Percentiles rank a stretch among this genome's conserved stretches.
Evolutionary conservation across 164 flowering plant genomes (phyloP).

Genomic region (Nymphaea colorata): DNA sequence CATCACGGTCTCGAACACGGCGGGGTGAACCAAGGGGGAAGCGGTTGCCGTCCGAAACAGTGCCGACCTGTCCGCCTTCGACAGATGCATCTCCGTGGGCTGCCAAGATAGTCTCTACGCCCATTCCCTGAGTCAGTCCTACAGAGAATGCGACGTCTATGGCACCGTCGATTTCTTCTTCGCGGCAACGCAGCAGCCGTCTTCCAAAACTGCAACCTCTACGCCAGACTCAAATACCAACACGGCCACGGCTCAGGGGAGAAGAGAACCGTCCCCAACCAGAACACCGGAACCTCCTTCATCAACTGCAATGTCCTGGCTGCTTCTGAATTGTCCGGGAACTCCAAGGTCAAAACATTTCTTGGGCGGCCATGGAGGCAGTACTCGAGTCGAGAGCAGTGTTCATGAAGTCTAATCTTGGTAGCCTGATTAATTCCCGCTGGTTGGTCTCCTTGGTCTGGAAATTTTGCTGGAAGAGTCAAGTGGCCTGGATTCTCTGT

Average conservation of each 20-base stretch:
- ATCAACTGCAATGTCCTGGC: constrained; percentile 4
- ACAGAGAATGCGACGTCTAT: constrained; percentile 12
- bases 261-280: constrained; percentile 8
- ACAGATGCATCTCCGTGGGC: constrained; percentile 10
- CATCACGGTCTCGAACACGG: constrained; percentile 16
- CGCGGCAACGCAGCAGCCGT: constrained; percentile 12
- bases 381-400: constrained; percentile 13
- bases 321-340: constrained; percentile 4
- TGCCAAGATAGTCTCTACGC: constrained; percentile 6
- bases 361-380: constrained; percentile 15
- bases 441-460: constrained; percentile 14
- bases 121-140: constrained; percentile 11
- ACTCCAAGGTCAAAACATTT: constrained; percentile 2
- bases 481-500: constrained; percentile 4
- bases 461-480: constrained; percentile 1
- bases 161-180: constrained; percentile 14
- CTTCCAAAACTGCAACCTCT: constrained; percentile 15
- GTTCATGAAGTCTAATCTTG: constrained; percentile 7
- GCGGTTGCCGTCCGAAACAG: constrained; percentile 11
- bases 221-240: constrained; percentile 9
- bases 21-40: constrained; percentile 10
- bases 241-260: constrained; percentile 12
- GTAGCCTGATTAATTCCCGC: constrained; percentile 1
- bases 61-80: constrained; percentile 9
- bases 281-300: constrained; percentile 11